Percentiles rank a stretch among this genome's conserved stretches.
phyloP scores from a whole-genome alignment of 2,329 filamentous ascomycete species.

The Ampelomyces quisqualis region DNA sequence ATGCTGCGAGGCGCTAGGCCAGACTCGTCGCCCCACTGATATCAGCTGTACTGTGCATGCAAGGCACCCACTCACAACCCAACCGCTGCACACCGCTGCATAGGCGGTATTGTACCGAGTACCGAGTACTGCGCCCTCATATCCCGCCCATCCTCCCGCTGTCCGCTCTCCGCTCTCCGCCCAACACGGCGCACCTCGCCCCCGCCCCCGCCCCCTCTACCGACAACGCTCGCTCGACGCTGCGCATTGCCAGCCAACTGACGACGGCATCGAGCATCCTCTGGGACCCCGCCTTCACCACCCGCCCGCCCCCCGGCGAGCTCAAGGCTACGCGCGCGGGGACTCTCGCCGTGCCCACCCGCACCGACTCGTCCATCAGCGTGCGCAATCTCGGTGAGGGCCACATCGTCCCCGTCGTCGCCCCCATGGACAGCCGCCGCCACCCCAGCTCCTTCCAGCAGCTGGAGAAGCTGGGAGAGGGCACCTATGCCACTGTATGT shows the following conservation, averaged over 20 bases:
- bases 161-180: constrained; percentile 8
- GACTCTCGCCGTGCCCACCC: constrained; percentile 49
- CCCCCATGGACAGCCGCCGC: constrained; percentile 81
- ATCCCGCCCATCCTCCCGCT: not conserved
- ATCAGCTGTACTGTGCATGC: no score
- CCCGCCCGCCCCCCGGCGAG: constrained; percentile 48
- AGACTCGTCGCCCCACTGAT: no score
- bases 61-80: constrained; percentile 1
- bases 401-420: constrained; percentile 33
- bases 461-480: constrained; percentile 96
- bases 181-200: constrained; percentile 25
- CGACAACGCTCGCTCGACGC: constrained; percentile 17
- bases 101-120: no score
- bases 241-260: constrained; percentile 49
- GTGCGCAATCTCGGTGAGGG: constrained; percentile 51
- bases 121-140: constrained; percentile 1
- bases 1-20: no score
- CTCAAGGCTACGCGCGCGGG: constrained; percentile 53
- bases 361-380: constrained; percentile 55
- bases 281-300: constrained; percentile 52
- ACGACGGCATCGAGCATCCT: constrained; percentile 53
- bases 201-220: constrained; percentile 21
- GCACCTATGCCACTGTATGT: constrained; percentile 93
- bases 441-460: constrained; percentile 98
- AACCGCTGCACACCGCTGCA: no score